Conservation (phyloP, 768 basidiomycete genomes). For the Cystofilobasidium capitatum region DNA sequence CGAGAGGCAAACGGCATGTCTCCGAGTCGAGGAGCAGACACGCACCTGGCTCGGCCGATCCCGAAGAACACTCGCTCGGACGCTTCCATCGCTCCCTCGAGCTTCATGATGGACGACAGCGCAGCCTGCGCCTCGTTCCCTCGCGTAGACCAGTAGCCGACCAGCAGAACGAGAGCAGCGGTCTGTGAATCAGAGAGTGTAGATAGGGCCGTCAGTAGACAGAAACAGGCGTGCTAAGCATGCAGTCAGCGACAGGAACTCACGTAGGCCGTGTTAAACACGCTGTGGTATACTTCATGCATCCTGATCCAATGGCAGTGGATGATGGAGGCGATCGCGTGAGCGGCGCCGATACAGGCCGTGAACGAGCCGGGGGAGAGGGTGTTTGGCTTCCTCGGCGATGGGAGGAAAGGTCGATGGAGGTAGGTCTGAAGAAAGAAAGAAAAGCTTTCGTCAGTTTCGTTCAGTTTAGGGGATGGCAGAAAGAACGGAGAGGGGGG, state of each 20-base stretch:
- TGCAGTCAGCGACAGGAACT: background rate
- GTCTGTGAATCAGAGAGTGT: background rate
- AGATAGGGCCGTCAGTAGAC: background rate
- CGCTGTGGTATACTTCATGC: conserved; percentile 5
- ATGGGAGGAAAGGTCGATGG: conserved; percentile 22
- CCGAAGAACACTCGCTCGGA: conserved; percentile 19
- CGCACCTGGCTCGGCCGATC: conserved; percentile 23
- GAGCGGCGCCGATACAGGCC: conserved; percentile 22
- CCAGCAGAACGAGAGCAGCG: conserved; percentile 21
- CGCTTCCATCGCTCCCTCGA: conserved; percentile 3
- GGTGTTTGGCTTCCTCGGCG: conserved; percentile 16
- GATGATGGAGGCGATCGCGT: conserved; percentile 13
- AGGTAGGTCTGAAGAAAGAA: conserved; percentile 10
- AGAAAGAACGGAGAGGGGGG: background rate
- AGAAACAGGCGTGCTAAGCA: background rate
- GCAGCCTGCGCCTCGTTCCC: background rate
- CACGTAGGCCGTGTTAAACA: conserved; percentile 25
- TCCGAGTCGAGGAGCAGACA: background rate
- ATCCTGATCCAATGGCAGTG: conserved; percentile 17
- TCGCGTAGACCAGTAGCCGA: conserved; percentile 17
- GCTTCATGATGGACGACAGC: background rate
- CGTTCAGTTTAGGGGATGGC: background rate
- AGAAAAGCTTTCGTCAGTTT: background rate
- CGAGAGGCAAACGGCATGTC: background rate
- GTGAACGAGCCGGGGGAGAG: conserved; percentile 13